phyloP scores from a whole-genome alignment of 306 rosid genomes.

The Luffa acutangula region DNA sequence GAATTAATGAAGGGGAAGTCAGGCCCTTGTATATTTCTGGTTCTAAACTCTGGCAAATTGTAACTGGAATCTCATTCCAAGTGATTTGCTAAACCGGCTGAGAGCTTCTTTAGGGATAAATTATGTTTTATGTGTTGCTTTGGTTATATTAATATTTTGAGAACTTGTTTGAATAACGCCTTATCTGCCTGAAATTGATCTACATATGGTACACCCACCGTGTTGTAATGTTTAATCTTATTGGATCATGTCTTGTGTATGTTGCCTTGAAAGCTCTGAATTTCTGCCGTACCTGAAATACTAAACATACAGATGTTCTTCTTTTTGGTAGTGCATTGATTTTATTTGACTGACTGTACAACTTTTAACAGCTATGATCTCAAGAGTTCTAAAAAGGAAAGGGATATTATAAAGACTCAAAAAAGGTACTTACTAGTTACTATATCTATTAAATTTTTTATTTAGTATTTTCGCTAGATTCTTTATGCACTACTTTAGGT shows the following conservation, averaged over 20 bases:
- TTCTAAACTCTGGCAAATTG: neutral
- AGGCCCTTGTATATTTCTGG: neutral
- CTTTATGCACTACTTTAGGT: neutral
- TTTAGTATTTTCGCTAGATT: neutral
- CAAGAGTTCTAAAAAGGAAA: conserved; percentile 69
- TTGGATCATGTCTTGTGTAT: neutral
- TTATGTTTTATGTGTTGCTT: neutral
- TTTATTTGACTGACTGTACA: conserved; percentile 16
- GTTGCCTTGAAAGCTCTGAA: neutral
- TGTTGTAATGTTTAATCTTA: neutral
- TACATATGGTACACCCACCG: neutral
- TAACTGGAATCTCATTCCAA: neutral
- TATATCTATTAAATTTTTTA: neutral
- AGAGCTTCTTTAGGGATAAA: neutral
- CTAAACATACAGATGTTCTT: neutral
- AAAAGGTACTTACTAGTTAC: conserved; percentile 43
- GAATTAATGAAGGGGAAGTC: neutral
- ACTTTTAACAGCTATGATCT: conserved; percentile 67
- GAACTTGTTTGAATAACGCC: neutral
- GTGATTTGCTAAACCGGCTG: neutral
- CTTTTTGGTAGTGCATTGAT: neutral
- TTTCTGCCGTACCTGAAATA: neutral
- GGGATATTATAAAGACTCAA: conserved; percentile 48
- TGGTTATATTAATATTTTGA: neutral
- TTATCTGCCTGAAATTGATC: neutral